A percentile compares a stretch with the other conserved stretches of the same genome.
Conservation (phyloP, 768 basidiomycete species). For the Podaxis sp. region DNA sequence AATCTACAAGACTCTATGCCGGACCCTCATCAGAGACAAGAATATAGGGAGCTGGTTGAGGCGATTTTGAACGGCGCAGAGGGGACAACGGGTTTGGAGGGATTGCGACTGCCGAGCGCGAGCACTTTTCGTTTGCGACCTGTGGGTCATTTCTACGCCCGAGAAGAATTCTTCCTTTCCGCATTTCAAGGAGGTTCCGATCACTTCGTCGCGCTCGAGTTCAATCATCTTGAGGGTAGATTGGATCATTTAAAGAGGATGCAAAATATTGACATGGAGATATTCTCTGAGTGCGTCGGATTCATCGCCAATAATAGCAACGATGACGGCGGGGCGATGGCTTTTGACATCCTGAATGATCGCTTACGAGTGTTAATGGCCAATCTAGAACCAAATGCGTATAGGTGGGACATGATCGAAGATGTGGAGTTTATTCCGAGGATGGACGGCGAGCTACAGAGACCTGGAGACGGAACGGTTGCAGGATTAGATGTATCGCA, state of each 20-base stretch:
- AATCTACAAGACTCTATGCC: neutral
- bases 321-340: neutral
- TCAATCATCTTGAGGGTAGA: neutral
- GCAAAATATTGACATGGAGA: constrained; percentile 5
- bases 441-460: neutral
- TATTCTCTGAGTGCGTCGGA: constrained; percentile 3
- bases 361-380: neutral
- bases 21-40: neutral
- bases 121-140: constrained; percentile 1
- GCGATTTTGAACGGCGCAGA: neutral
- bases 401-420: constrained; percentile 4
- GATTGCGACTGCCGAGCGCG: constrained; percentile 2
- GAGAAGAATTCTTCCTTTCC: neutral
- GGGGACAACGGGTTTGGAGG: neutral
- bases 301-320: constrained; percentile 1
- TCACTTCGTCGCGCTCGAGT: constrained; percentile 2
- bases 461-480: neutral
- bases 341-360: constrained; percentile 7
- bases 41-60: neutral
- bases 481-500: neutral
- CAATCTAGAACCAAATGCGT: neutral
- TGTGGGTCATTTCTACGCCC: neutral
- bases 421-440: constrained; percentile 4
- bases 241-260: neutral
- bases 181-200: neutral